A percentile compares a stretch with the other conserved stretches of the same genome.
Evolutionary conservation across 2,329 filamentous ascomycete species (phyloP).

Genomic region (Pseudogymnoascus sp.): DNA sequence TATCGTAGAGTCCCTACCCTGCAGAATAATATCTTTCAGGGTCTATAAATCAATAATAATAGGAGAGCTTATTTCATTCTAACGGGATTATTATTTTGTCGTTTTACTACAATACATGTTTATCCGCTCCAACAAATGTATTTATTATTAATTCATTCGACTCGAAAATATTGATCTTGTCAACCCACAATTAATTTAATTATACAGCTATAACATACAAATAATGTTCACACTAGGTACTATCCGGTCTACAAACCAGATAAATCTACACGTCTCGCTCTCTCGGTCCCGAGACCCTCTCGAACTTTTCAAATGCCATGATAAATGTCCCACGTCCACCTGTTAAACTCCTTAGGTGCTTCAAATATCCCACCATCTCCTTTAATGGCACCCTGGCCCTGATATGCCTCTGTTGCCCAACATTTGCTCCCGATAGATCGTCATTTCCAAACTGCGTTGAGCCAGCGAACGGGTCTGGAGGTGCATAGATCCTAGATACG

Average conservation of each 20-base stretch:
- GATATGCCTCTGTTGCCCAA: slow-evolving; percentile 52
- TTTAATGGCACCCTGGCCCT: slow-evolving; percentile 84
- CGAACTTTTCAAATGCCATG: slow-evolving; percentile 65
- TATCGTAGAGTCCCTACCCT: not conserved
- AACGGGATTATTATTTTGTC: not conserved
- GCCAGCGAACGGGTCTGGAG: slow-evolving; percentile 68
- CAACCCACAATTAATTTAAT: not conserved
- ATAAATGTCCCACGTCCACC: slow-evolving; percentile 73
- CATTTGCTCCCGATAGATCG: not conserved
- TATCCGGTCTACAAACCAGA: too few species aligned
- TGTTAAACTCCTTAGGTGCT: slow-evolving; percentile 80
- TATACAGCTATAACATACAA: not conserved
- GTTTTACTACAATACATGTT: not conserved
- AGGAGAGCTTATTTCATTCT: not conserved
- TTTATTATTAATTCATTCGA: not conserved
- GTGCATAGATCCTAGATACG: slow-evolving; percentile 69
- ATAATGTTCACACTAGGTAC: not conserved
- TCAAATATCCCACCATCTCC: slow-evolving; percentile 93
- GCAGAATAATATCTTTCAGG: not conserved
- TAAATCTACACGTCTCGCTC: slow-evolving; percentile 21
- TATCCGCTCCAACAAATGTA: not conserved
- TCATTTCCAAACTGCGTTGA: not conserved
- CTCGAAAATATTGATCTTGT: not conserved
- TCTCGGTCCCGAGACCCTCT: slow-evolving; percentile 54
- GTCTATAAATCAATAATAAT: not conserved